phyloP scores from a whole-genome alignment of 208 protist genomes.

The Wallacemonas collosoma region DNA sequence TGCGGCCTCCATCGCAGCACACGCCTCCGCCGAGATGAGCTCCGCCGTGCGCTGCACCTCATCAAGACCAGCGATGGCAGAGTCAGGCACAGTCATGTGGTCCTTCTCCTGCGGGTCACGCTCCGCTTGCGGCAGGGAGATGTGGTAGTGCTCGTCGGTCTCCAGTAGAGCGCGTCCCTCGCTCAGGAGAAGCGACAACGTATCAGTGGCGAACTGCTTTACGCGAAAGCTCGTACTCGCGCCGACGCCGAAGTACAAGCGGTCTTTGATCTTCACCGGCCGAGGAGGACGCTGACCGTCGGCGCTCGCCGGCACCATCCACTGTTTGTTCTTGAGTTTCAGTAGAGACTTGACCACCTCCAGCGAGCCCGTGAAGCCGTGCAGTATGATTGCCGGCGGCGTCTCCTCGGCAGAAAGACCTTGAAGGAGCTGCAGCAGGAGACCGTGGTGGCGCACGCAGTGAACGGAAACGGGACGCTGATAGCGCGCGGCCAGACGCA shows the following conservation, averaged over 20 bases:
- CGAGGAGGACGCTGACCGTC: neutral
- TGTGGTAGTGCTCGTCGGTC: constrained; percentile 57
- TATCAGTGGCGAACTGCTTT: constrained; percentile 47
- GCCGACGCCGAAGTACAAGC: constrained; percentile 73
- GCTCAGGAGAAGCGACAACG: constrained; percentile 54
- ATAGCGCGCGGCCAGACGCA: constrained; percentile 61
- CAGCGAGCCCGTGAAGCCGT: constrained; percentile 79
- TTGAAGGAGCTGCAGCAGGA: constrained; percentile 53
- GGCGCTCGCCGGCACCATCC: neutral
- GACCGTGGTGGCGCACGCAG: constrained; percentile 78
- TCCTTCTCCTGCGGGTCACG: neutral
- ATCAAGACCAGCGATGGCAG: neutral
- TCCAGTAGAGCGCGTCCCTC: constrained; percentile 54
- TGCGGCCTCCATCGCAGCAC: constrained; percentile 11
- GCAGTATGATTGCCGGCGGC: constrained; percentile 74
- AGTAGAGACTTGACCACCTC: constrained; percentile 70
- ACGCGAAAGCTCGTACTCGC: constrained; percentile 54
- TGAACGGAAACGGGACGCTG: constrained; percentile 71
- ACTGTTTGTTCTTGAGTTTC: constrained; percentile 56
- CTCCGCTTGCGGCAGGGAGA: too few relatives aligned
- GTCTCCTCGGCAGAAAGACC: constrained; percentile 37
- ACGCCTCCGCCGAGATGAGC: constrained; percentile 6
- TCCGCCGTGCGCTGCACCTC: constrained; percentile 21
- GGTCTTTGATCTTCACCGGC: constrained; percentile 37
- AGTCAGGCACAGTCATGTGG: neutral